Evolutionary conservation across 441 rosid species (phyloP), one percentile per base, ranked within the genome.

Genomic region (Populus hybrid): DNA sequence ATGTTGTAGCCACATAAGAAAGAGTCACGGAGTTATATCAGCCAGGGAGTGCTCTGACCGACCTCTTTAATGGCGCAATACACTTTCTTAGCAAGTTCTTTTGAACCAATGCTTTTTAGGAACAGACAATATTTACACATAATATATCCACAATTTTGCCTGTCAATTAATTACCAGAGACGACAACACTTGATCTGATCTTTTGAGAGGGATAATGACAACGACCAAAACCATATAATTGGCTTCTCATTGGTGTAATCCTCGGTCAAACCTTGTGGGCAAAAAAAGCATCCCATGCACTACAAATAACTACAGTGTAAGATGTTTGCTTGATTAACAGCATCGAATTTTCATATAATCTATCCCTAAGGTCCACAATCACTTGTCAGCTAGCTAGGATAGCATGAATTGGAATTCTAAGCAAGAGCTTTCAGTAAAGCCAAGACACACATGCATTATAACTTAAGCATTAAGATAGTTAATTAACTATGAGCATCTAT

Each of bases 251-350:
- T 78, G 82, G 84, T 74, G 14, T 59, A 69, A 57, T 69, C 78
- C 64, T 78, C 70, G 30, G 86, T 80, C 84, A 81, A 81, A 76
- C 35, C 34, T 83, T 72, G 66, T 73, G 74, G 67, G 69, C 70
- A 28, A 14, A 32, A 35, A 40, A 70, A 23, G 20, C 4, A 24
- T 32, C 20, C 66, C 65, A 26, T 11, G 18, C 21, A 63, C 64
- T 35, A 38, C 7, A 36, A 24, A 57, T 16, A 74, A 64, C 70
- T 67, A 71, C 54, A 40, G 40, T 61, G 5, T 67, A 36, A 74
- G 35, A 3, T 28, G 73, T 59, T 72, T 75, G 75, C 79, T 75
- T 34, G 8, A 34, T 34, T 46, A 69, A 70, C 26, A 46, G 72
- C 57, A 67, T 71, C 57, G 61, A 73, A 5, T 18, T 32, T 66